phyloP scores from a whole-genome alignment of 2,329 filamentous ascomycete species.

The Biscogniauxia marginata region DNA sequence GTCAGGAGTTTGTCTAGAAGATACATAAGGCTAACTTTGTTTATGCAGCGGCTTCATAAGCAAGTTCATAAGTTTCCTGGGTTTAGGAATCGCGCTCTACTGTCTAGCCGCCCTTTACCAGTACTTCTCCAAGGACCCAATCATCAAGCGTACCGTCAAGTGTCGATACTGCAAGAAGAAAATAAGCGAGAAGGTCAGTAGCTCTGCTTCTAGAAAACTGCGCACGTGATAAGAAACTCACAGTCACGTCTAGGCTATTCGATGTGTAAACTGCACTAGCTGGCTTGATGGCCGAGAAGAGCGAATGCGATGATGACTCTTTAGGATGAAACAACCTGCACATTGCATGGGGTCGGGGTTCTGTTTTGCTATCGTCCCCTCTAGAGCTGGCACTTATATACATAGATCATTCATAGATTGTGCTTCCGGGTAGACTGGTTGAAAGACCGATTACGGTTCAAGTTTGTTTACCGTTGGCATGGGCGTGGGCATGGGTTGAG shows the following conservation, averaged over 20 bases:
- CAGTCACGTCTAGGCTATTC: constrained; percentile 36
- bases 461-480: background rate
- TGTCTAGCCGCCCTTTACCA: constrained; percentile 62
- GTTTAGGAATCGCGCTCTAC: constrained; percentile 65
- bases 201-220: background rate
- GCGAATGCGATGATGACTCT: constrained; percentile 21
- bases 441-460: background rate
- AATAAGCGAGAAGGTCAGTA: constrained; percentile 27
- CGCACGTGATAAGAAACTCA: background rate
- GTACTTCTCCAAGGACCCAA: constrained; percentile 59
- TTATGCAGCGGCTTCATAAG: constrained; percentile 56
- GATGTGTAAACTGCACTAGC: constrained; percentile 57
- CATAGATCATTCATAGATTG: background rate
- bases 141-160: constrained; percentile 69
- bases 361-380: background rate
- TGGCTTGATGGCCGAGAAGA: constrained; percentile 58
- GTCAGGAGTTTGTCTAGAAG: too few relatives aligned
- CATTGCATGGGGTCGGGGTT: background rate
- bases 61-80: constrained; percentile 63
- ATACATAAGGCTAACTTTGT: background rate
- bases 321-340: background rate
- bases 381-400: background rate
- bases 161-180: constrained; percentile 61
- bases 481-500: constrained; percentile 1
- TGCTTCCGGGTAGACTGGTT: background rate